These are phyloP conservation scores for Hypoxylon lienhwacheense DNA, from an alignment of 495 filamentous ascomycete species.

Conservation along the genomic window DNA sequence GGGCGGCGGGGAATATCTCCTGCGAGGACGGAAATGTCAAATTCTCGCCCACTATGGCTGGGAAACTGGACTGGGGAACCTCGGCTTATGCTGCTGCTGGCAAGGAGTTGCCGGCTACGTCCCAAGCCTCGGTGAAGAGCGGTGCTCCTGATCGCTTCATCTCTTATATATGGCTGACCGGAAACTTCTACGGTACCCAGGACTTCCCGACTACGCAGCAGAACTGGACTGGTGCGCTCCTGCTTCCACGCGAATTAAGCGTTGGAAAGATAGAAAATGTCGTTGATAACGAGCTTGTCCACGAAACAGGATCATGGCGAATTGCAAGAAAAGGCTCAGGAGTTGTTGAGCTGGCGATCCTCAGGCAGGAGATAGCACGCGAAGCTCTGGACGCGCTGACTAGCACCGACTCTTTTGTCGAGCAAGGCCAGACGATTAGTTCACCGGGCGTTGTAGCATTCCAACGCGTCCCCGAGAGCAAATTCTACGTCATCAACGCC, in stretches of 20 bases:
- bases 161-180: slow-evolving; percentile 27
- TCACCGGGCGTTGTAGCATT: slow-evolving; percentile 17
- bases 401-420: slow-evolving; percentile 15
- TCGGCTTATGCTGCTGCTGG: slow-evolving; percentile 33
- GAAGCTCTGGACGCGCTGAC: slow-evolving; percentile 23
- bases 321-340: slow-evolving; percentile 18
- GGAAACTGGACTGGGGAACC: slow-evolving; percentile 29
- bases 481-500: slow-evolving; percentile 23
- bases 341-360: slow-evolving; percentile 17
- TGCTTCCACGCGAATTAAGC: slow-evolving; percentile 34
- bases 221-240: slow-evolving; percentile 30
- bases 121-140: slow-evolving; percentile 29
- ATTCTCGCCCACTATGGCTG: slow-evolving; percentile 28
- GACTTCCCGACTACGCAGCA: slow-evolving; percentile 28
- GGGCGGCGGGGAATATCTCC: slow-evolving; percentile 25
- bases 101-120: slow-evolving; percentile 28
- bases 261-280: slow-evolving; percentile 31
- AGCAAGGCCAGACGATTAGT: slow-evolving; percentile 28
- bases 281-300: slow-evolving; percentile 27
- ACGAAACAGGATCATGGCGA: slow-evolving; percentile 30
- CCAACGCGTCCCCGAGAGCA: slow-evolving; percentile 15
- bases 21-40: slow-evolving; percentile 15
- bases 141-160: slow-evolving; percentile 32
- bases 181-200: slow-evolving; percentile 23
- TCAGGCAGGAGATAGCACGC: slow-evolving; percentile 31